Percentiles rank a stretch among this genome's conserved stretches.
Evolutionary conservation across 345 rosid genomes (phyloP).

Genomic region (Syzygium oleosum): DNA sequence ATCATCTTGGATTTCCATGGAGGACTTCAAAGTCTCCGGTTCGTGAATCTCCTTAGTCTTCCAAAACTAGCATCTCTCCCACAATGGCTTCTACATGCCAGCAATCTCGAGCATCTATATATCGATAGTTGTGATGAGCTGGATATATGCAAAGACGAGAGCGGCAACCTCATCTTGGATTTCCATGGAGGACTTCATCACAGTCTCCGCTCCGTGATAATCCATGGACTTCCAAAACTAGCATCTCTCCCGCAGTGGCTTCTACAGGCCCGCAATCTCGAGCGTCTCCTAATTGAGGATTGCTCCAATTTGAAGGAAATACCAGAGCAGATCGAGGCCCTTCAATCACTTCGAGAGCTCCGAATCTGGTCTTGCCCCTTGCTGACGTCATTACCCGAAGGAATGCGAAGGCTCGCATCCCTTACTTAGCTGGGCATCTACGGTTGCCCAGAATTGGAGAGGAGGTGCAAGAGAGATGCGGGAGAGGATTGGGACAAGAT

Average conservation of each 20-base stretch:
- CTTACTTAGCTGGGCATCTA: rapidly evolving
- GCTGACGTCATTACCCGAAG: background rate
- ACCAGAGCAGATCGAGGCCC: background rate
- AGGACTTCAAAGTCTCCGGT: no score
- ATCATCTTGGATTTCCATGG: no score
- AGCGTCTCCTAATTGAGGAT: rapidly evolving
- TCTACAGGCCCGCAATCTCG: background rate
- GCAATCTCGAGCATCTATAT: no score
- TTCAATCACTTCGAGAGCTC: background rate
- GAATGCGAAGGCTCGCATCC: background rate
- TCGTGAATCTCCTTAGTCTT: no score
- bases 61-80: no score
- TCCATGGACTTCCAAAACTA: rapidly evolving
- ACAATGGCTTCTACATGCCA: rapidly evolving
- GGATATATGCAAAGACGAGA: background rate
- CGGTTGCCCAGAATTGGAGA: background rate
- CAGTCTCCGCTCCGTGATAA: rapidly evolving
- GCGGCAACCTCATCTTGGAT: background rate
- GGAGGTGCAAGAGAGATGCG: no score
- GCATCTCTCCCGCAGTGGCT: background rate
- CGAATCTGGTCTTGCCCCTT: rapidly evolving
- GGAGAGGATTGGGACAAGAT: no score
- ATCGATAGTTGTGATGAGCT: rapidly evolving
- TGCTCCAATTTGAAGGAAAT: background rate
- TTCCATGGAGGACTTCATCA: background rate